Base-by-base conservation (phyloP, 2,329 filamentous ascomycete species). In the Dendryphion nanum region DNA sequence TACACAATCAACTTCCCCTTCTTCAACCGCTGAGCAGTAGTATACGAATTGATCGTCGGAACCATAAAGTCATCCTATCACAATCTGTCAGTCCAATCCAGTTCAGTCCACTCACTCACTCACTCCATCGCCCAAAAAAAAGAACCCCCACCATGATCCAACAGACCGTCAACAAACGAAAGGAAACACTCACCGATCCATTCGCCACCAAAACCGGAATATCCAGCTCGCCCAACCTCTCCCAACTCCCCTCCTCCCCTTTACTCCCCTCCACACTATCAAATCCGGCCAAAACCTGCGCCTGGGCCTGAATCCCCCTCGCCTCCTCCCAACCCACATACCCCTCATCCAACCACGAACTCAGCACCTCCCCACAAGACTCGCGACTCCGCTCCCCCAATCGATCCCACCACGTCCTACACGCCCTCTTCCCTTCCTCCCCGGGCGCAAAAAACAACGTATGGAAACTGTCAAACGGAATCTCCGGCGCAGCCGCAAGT, bases 1-100 rank as follows among this genome's bases (percentile, higher is more conserved):
- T 43, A 50, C 17, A 51, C 6, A 13, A 42, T 30, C n/a, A 51
- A 24, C 15, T 44, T 30, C 10, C 24, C 35, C 8, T 33, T 33
- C 18, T 12, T 12, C 14, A 33, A 20, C 14, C 4, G 17, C 19
- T 33, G 31, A 10, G 12, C 10, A 19, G 23, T 39, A 16, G 18
- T 6, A 14, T 21, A 39, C 14, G 18, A 33, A 20, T 39, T 39
- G 17, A 29, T 18, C 18, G 37, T 39, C 20, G 37, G 37, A 13
- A 34, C 20, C 30, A 39, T 33, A 15, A 33, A 33, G 21, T 39
- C 37, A 34, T 39, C 37, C 30, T 33, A 6, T 10, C 35, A 29
- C n/a, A 6, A 7, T 10, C n/a, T n/a, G n/a, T n/a, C n/a, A n/a
- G n/a, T n/a, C n/a, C n/a, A n/a, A n/a, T n/a, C n/a, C n/a, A n/a